phyloP scores from a whole-genome alignment of 2,329 filamentous ascomycete species.

The Sporothrix dimorphospora region DNA sequence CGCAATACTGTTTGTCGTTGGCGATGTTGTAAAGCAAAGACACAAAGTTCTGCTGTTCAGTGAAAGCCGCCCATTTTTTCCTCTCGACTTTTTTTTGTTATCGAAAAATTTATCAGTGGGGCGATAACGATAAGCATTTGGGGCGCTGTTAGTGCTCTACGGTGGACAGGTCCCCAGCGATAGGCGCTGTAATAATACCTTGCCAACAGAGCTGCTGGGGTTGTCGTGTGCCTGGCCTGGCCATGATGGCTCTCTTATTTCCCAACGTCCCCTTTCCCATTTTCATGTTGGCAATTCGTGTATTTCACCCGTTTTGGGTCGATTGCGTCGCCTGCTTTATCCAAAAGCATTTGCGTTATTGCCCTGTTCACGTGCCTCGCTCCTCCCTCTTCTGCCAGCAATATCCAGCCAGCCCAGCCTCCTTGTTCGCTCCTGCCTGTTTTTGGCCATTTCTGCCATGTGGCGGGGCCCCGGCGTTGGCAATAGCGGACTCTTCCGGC shows the following conservation, averaged over 20 bases:
- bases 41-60: not conserved
- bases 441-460: constrained; percentile 15
- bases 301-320: not conserved
- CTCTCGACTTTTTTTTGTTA: constrained; percentile 24
- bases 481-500: not conserved
- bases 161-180: not conserved
- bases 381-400: not conserved
- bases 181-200: not conserved
- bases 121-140: constrained; percentile 26
- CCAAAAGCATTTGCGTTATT: not conserved
- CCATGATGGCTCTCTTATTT: not conserved
- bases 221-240: not conserved
- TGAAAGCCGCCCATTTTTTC: not conserved
- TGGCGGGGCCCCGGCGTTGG: not conserved
- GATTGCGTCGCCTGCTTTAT: not conserved
- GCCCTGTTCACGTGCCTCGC: constrained; percentile 11
- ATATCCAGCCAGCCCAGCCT: too few relatives aligned
- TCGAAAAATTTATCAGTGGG: not conserved
- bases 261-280: too few relatives aligned
- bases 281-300: not conserved
- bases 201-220: too few relatives aligned
- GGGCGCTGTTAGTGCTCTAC: not conserved
- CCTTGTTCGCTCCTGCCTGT: not conserved
- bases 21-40: not conserved
- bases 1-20: not conserved